These are phyloP conservation scores for Veloporphyrellus conicus DNA, from an alignment of 1,284 basidiomycete genomes.

Conservation along the genomic window DNA sequence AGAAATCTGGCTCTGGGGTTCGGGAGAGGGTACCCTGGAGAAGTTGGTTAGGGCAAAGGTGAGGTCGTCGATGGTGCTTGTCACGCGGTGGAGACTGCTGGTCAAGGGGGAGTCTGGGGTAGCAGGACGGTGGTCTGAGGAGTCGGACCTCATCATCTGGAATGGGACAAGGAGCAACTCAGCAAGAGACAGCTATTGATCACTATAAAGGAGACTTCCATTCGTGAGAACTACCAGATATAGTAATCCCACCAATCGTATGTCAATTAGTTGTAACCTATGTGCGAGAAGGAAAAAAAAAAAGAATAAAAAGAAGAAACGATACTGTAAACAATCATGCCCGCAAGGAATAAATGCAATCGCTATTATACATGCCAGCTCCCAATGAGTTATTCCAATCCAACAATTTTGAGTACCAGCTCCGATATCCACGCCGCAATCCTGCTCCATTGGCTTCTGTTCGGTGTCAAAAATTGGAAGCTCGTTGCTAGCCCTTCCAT, in stretches of 20 bases:
- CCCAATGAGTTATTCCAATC: constrained; percentile 29
- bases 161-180: background rate
- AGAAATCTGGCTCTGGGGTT: constrained; percentile 44
- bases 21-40: constrained; percentile 66
- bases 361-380: constrained; percentile 20
- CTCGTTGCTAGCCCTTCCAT: constrained; percentile 69
- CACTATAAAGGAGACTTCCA: background rate
- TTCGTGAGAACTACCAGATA: constrained; percentile 25
- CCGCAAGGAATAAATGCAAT: constrained; percentile 12
- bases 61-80: constrained; percentile 70
- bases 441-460: constrained; percentile 55
- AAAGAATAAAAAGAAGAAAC: background rate
- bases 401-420: constrained; percentile 56
- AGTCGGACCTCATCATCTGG: constrained; percentile 27
- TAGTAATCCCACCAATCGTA: constrained; percentile 2
- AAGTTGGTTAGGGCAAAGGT: constrained; percentile 66
- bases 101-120: constrained; percentile 57
- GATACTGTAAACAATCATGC: constrained; percentile 3
- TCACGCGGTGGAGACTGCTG: constrained; percentile 56
- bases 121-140: constrained; percentile 26
- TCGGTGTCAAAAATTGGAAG: constrained; percentile 62
- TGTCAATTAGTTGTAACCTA: constrained; percentile 2
- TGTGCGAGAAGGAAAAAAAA: background rate
- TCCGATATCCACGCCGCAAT: constrained; percentile 73
- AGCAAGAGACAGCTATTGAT: background rate